Conservation (phyloP, 2,329 filamentous ascomycete species). For the Fusarium succisae region DNA sequence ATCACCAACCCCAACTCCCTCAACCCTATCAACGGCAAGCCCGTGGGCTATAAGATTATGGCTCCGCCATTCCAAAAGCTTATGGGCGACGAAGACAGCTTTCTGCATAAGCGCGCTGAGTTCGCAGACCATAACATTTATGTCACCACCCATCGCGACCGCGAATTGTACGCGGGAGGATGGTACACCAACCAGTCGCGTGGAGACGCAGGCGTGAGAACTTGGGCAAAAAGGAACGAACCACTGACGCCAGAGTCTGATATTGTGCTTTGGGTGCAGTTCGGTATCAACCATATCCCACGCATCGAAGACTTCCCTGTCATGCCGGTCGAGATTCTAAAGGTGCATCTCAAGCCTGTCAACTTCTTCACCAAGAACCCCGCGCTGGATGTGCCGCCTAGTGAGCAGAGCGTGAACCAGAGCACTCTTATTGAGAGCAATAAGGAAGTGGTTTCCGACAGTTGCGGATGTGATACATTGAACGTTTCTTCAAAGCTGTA, state of each 20-base stretch:
- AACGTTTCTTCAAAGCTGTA: conserved; percentile 15
- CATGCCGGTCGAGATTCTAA: conserved; percentile 46
- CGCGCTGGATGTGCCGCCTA: conserved; percentile 55
- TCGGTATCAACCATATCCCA: conserved; percentile 60
- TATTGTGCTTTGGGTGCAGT: conserved; percentile 63
- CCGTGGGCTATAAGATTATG: conserved; percentile 60
- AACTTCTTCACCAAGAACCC: conserved; percentile 61
- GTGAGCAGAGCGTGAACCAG: conserved; percentile 30
- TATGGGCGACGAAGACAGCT: conserved; percentile 56
- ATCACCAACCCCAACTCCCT: conserved; percentile 55
- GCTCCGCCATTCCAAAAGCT: conserved; percentile 58
- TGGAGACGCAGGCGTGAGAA: conserved; percentile 42
- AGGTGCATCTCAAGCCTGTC: conserved; percentile 46
- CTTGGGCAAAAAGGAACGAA: conserved; percentile 50
- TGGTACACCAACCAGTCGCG: conserved; percentile 62
- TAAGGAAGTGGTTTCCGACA: neutral
- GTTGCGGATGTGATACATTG: conserved; percentile 8
- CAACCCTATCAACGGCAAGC: conserved; percentile 48
- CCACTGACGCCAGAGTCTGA: conserved; percentile 75
- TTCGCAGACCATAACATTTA: conserved; percentile 60
- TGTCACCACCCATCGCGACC: conserved; percentile 60
- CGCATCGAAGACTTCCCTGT: conserved; percentile 62
- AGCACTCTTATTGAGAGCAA: conserved; percentile 21
- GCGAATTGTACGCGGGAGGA: conserved; percentile 61
- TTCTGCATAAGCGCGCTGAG: conserved; percentile 53